Base-by-base conservation (phyloP, 768 basidiomycete species). In the Podaxis sp. region DNA sequence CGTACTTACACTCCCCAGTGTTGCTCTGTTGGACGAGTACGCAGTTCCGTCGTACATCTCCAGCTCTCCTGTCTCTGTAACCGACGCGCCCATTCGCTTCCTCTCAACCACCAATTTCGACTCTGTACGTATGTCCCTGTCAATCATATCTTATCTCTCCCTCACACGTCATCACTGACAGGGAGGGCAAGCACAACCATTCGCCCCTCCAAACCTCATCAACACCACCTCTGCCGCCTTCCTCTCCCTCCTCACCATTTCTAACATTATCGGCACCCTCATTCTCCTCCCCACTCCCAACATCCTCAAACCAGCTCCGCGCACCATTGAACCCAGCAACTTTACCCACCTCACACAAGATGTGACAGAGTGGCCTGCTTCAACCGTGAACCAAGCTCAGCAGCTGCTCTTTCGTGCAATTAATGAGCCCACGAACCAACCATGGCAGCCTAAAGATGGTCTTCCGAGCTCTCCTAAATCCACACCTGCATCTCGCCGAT, bases 191-290 rank as follows among this genome's bases (percentile, higher is more conserved):
- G 73, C 77, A 0, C 66, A 78, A 55, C 70, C 69, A 1, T 86
- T 86, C 58, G 68, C 77, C 2, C 82, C 86, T 2, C 87, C 87
- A 15, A 88, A 88, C 65, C 75, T 88, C 37, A 68, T 87, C 50
- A 82, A 80, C 64, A 79, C 80, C 4, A 80, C 83, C 1, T 80
- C 85, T 0, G 85, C 87, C 4, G 77, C 86, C 1, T 76, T 88
- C 63, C 69, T 88, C 60, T 74, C 80, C 13, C 69, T 80, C 48
- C 69, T 77, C 8, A 68, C 65, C 58, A 63, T 71, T 48, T 52
- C 58, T 49, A 37, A 60, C 15, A 58, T 65, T 7, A 38, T 69
- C 2, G 74, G 72, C 2, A 74, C 75, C 13, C 69, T 82, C 12
- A 62, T 87, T 24, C 78, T 87, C 33, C 70, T 86, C 4, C 85